Percentiles rank a stretch among this genome's conserved stretches.
Evolutionary conservation across 495 filamentous ascomycete species (phyloP).

Genomic region (Trichoderma asperelloides): DNA sequence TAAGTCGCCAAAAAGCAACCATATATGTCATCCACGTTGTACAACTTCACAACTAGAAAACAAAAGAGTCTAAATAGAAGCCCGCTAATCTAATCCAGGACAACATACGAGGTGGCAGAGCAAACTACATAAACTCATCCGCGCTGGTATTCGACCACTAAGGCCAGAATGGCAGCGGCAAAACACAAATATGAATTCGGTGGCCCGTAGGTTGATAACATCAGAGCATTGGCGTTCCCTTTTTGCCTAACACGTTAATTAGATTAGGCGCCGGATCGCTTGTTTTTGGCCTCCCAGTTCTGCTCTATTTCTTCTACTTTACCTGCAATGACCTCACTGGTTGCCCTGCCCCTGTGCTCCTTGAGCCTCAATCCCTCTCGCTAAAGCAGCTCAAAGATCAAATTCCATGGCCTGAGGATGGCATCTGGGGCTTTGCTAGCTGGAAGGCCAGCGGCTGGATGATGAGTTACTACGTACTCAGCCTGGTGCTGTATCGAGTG

Average conservation of each 20-base stretch:
- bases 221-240: no score
- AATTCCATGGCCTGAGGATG: conserved; percentile 66
- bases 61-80: neutral
- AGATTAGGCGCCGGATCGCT: conserved; percentile 70
- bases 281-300: conserved; percentile 64
- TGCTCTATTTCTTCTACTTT: conserved; percentile 69
- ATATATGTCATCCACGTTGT: neutral
- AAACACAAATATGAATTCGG: conserved; percentile 65
- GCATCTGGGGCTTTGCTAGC: conserved; percentile 51
- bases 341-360: conserved; percentile 76
- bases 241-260: neutral
- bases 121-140: neutral
- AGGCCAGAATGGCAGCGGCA: neutral
- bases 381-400: conserved; percentile 67
- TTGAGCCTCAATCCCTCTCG: conserved; percentile 62
- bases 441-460: conserved; percentile 56
- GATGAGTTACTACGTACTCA: conserved; percentile 72
- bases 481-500: conserved; percentile 61
- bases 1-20: neutral
- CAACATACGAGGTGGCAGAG: neutral
- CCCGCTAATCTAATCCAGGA: neutral
- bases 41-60: neutral
- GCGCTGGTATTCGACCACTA: neutral
- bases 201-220: conserved; percentile 63
- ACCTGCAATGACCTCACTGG: conserved; percentile 87